Percentiles rank a stretch among this genome's conserved stretches.
phyloP scores from a whole-genome alignment of 371 early-diverging fungal species.

The Circinella minor region DNA sequence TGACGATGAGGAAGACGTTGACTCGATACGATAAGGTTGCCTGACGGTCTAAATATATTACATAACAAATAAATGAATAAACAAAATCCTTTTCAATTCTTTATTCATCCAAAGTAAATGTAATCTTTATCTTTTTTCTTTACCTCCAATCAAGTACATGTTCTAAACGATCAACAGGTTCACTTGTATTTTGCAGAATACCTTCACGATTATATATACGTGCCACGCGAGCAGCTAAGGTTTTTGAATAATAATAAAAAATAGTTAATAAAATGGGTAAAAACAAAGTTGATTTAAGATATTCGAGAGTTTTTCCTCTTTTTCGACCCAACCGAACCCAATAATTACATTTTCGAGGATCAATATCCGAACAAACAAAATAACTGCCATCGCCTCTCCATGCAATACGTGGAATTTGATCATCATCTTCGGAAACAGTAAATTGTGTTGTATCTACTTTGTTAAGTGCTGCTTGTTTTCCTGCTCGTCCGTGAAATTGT shows the following conservation, averaged over 20 bases:
- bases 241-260: background rate
- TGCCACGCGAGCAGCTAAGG: constrained; percentile 65
- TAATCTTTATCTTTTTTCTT: background rate
- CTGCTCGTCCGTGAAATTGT: constrained; percentile 94
- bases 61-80: background rate
- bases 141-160: constrained; percentile 82
- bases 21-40: constrained; percentile 86
- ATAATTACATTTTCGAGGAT: constrained; percentile 53
- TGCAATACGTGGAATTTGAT: constrained; percentile 71
- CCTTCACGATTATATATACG: constrained; percentile 90
- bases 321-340: background rate
- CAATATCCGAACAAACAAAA: constrained; percentile 76
- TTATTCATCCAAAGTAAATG: background rate
- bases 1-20: constrained; percentile 84
- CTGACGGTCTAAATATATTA: constrained; percentile 68
- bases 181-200: constrained; percentile 78
- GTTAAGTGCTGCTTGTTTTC: constrained; percentile 77
- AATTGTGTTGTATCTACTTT: constrained; percentile 58
- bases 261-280: background rate
- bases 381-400: constrained; percentile 94
- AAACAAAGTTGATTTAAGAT: too few species aligned
- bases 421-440: constrained; percentile 77
- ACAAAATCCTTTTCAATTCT: background rate
- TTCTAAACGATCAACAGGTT: constrained; percentile 82
- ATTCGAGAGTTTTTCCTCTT: too few species aligned